Conservation (phyloP, 1,139 yeast genomes). For the Sugiyamaella novakii region DNA sequence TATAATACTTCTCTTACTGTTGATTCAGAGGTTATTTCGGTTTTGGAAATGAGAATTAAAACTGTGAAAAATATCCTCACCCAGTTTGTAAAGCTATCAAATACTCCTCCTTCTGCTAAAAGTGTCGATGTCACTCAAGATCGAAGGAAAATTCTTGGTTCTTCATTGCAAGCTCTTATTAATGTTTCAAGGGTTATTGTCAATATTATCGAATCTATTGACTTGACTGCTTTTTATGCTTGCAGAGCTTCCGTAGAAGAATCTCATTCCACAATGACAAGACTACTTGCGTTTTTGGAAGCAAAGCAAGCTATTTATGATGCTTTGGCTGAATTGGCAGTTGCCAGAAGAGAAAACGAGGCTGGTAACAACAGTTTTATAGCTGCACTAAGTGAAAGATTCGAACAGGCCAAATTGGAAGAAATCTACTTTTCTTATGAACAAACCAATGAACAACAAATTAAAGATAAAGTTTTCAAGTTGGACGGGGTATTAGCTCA, state of each 20-base stretch:
- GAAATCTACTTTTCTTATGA: slow-evolving; percentile 27
- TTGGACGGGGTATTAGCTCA: slow-evolving; percentile 20
- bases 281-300: slow-evolving; percentile 72
- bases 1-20: slow-evolving; percentile 30
- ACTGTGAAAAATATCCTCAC: slow-evolving; percentile 19
- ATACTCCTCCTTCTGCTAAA: slow-evolving; percentile 17
- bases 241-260: slow-evolving; percentile 28
- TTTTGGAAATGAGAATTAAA: slow-evolving; percentile 28
- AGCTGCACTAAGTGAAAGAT: slow-evolving; percentile 29
- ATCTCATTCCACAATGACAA: slow-evolving; percentile 56
- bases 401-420: slow-evolving; percentile 29
- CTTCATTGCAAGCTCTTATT: slow-evolving; percentile 30
- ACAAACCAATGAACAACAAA: slow-evolving; percentile 24
- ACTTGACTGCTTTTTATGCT: slow-evolving; percentile 35
- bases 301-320: slow-evolving; percentile 75
- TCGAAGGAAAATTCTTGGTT: slow-evolving; percentile 28
- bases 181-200: slow-evolving; percentile 30
- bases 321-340: slow-evolving; percentile 58
- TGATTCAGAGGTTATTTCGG: slow-evolving; percentile 28
- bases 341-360: slow-evolving; percentile 43
- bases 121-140: slow-evolving; percentile 28
- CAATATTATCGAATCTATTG: slow-evolving; percentile 37
- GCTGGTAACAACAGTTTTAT: slow-evolving; percentile 58
- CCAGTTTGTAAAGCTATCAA: slow-evolving; percentile 22
- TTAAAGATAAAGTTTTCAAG: slow-evolving; percentile 22